Conservation (phyloP, 1,284 basidiomycete species). For the Polyporus tsugae region DNA sequence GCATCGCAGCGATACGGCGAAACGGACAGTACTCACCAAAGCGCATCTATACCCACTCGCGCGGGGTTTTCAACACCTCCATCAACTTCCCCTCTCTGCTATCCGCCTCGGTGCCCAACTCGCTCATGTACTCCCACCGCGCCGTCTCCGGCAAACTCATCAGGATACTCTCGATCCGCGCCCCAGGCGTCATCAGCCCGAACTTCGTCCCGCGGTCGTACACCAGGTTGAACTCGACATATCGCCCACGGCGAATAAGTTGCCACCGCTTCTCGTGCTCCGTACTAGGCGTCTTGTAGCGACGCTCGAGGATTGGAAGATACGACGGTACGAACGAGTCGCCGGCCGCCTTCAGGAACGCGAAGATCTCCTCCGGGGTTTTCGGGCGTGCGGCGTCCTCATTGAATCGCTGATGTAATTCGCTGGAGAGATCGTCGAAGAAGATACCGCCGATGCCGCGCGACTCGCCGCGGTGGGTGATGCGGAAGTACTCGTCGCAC, state of each 20-base stretch:
- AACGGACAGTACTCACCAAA: not conserved
- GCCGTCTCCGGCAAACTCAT: slow-evolving; percentile 79
- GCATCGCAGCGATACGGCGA: too few relatives aligned
- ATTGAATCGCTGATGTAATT: slow-evolving; percentile 63
- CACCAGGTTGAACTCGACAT: slow-evolving; percentile 95
- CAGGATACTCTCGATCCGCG: slow-evolving; percentile 91
- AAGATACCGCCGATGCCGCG: slow-evolving; percentile 96
- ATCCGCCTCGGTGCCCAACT: slow-evolving; percentile 73
- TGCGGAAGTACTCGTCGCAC: slow-evolving; percentile 98
- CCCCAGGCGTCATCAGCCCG: slow-evolving; percentile 90
- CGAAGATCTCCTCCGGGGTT: slow-evolving; percentile 76
- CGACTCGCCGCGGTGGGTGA: slow-evolving; percentile 87
- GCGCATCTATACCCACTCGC: slow-evolving; percentile 65
- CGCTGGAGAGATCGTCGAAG: slow-evolving; percentile 88
- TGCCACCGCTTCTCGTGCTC: slow-evolving; percentile 87
- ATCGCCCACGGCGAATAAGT: slow-evolving; percentile 86
- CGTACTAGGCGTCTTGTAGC: slow-evolving; percentile 64
- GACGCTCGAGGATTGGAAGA: slow-evolving; percentile 79
- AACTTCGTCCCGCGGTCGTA: slow-evolving; percentile 91
- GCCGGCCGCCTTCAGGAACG: slow-evolving; percentile 75
- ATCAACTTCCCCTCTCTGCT: slow-evolving; percentile 79
- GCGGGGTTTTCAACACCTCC: slow-evolving; percentile 72
- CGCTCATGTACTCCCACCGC: slow-evolving; percentile 94
- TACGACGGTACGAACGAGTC: slow-evolving; percentile 88
- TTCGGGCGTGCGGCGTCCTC: slow-evolving; percentile 56